Percentiles rank a stretch among this genome's conserved stretches.
Evolutionary conservation across 306 rosid genomes (phyloP).

Genomic region (Nissolia schottii): DNA sequence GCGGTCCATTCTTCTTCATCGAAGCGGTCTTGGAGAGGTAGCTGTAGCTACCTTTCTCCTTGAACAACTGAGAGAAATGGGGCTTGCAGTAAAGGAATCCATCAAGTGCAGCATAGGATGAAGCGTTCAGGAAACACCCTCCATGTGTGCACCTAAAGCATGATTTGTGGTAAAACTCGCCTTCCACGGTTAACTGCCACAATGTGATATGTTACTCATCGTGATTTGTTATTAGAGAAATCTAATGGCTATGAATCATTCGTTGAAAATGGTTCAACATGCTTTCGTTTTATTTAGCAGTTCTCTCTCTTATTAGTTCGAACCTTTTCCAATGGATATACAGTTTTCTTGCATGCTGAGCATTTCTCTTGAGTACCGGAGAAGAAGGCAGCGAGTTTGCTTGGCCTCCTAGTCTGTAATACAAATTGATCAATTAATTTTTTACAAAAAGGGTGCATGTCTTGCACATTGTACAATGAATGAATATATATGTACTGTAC

Average conservation of each 20-base stretch:
- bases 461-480: background rate
- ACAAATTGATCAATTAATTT: background rate
- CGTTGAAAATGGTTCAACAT: too few species aligned
- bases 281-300: too few species aligned
- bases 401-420: conserved; percentile 51
- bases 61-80: conserved; percentile 76
- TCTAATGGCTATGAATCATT: too few species aligned
- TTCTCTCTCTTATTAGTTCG: background rate
- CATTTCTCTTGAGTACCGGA: conserved; percentile 90
- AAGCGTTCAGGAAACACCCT: conserved; percentile 54
- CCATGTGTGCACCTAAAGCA: conserved; percentile 80
- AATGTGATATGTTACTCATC: background rate
- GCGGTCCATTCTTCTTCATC: conserved; percentile 34
- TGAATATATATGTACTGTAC: too few species aligned
- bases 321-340: conserved; percentile 78
- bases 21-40: conserved; percentile 56
- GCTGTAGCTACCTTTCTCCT: conserved; percentile 73
- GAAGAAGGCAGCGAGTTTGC: conserved; percentile 60
- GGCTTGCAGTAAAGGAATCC: conserved; percentile 74
- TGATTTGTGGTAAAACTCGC: conserved; percentile 59
- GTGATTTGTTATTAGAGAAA: too few species aligned
- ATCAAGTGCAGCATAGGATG: conserved; percentile 71
- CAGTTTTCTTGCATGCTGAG: conserved; percentile 69
- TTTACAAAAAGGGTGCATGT: background rate
- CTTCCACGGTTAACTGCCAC: conserved; percentile 62